Evolutionary conservation across 331 rosid species (phyloP), one percentile per base, ranked within the genome.

Genomic region (Pyracantha coccinea): DNA sequence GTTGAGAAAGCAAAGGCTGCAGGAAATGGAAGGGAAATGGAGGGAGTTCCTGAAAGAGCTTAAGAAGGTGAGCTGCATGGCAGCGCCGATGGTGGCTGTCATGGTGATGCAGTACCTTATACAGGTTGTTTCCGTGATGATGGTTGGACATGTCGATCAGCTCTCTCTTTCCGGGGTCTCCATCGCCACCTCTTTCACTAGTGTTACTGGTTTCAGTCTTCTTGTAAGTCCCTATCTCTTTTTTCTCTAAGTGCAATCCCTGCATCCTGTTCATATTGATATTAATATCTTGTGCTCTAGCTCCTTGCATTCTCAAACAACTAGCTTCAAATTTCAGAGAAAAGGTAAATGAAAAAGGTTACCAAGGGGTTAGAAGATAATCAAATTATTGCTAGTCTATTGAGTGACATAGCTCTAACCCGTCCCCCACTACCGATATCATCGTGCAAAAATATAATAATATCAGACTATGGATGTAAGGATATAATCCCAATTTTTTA

Each of bases 171-270:
- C 91, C 2, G 38, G 89, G 55, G 19, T 79, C 17, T 75, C 89
- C 77, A 79, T 89, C 20, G 91, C 89, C 72, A 33, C 75, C 69
- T 85, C 93, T 33, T 69, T 85, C 52, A 12, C 88, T 21, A 52
- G 57, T 0, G 93, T 83, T 55, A 77, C 91, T 15, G 93, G 91
- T n/a, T 85, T 83, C 77, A 82, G 88, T 53, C 27, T 87, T 31
- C 82, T 89, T 19, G 91, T 89, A 82, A 70, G 27, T 13, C 28
- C 62, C 1, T 21, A 4, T 21, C 17, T 57, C 62, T 5, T 57
- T 57, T 57, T 57, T 20, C 16, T 20, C 25, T 21, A 21, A 57
- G 7, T 21, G 29, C 28, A 57, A 20, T 20, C 62, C 62, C 23
- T 10, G 29, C 27, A 20, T n/a, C 62, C 4, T 20, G 29, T 21